A percentile compares a stretch with the other conserved stretches of the same genome.
Conservation (phyloP, 495 filamentous ascomycete genomes). For the Filosporella fistucella region DNA sequence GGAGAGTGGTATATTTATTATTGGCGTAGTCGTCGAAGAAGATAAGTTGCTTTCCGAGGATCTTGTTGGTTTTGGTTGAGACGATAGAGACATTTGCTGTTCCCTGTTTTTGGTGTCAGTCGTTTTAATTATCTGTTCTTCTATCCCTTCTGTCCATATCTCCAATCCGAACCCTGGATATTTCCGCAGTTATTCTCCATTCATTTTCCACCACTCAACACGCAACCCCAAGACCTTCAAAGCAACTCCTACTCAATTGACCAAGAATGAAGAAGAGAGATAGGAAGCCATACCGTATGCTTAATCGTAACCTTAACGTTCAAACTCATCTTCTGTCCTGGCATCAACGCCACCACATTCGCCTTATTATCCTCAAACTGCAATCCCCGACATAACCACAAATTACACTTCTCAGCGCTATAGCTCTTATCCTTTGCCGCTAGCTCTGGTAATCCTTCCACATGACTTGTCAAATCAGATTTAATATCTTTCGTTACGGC, state of each 20-base stretch:
- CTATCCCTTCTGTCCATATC: too few species aligned
- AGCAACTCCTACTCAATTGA: too few species aligned
- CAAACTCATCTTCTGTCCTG: constrained; percentile 56
- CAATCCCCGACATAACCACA: constrained; percentile 68
- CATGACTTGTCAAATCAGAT: constrained; percentile 61
- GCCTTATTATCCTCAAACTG: constrained; percentile 67
- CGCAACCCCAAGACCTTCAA: too few species aligned
- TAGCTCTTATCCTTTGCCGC: constrained; percentile 51
- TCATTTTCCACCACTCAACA: too few species aligned
- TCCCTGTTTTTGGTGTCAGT: too few species aligned
- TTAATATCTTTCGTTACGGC: constrained; percentile 56
- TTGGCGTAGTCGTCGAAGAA: constrained; percentile 37
- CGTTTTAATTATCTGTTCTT: too few species aligned
- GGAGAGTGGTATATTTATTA: constrained; percentile 35
- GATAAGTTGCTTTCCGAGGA: constrained; percentile 6
- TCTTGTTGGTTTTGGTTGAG: constrained; percentile 11
- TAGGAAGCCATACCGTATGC: too few species aligned
- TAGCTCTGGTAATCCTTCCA: constrained; percentile 58
- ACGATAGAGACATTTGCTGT: constrained; percentile 13
- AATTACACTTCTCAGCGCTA: constrained; percentile 44
- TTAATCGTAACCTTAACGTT: constrained; percentile 32
- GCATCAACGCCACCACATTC: constrained; percentile 55
- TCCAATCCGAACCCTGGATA: too few species aligned
- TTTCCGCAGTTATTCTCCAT: too few species aligned
- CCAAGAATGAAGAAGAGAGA: too few species aligned